These are phyloP conservation scores for Penicilliopsis zonata DNA, from an alignment of 495 filamentous ascomycete species.

Conservation along the genomic window DNA sequence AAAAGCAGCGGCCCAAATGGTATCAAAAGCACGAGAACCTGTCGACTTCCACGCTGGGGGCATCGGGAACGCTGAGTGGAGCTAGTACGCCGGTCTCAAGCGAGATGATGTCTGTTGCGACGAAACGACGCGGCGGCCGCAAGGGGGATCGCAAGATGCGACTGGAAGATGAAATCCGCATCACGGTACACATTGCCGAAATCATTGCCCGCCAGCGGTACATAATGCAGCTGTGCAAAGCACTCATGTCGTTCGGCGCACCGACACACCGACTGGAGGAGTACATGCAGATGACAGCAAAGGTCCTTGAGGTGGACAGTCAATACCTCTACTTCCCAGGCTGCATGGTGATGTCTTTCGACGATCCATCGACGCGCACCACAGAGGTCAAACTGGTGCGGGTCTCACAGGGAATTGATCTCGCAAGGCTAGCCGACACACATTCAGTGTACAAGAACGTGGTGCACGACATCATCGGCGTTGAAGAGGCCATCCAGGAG, in stretches of 20 bases:
- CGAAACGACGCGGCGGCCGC: constrained; percentile 12
- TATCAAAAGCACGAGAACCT: constrained; percentile 14
- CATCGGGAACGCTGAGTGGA: constrained; percentile 16
- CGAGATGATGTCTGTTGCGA: constrained; percentile 13
- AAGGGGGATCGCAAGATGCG: constrained; percentile 17
- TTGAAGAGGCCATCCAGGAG: constrained; percentile 64
- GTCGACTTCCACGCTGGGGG: constrained; percentile 19
- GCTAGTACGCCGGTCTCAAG: constrained; percentile 12
- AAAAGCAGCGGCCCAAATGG: constrained; percentile 24
- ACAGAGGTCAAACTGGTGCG: constrained; percentile 82
- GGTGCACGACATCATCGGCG: constrained; percentile 70
- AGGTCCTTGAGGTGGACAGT: constrained; percentile 74
- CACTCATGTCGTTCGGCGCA: constrained; percentile 69
- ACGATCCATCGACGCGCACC: constrained; percentile 75
- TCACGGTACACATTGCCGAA: constrained; percentile 77
- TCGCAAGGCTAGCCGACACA: constrained; percentile 67
- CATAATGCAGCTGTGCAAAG: constrained; percentile 71
- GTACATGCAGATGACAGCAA: constrained; percentile 80
- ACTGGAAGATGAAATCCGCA: constrained; percentile 51
- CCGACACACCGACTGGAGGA: constrained; percentile 65
- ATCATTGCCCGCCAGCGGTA: constrained; percentile 71
- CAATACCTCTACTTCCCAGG: constrained; percentile 85
- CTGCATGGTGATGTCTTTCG: constrained; percentile 89
- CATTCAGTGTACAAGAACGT: constrained; percentile 88
- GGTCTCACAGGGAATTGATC: constrained; percentile 59